Evolutionary conservation across 2,329 filamentous ascomycete genomes (phyloP), one percentile per base, ranked within the genome.

Genomic region (Chaetomium sp.): DNA sequence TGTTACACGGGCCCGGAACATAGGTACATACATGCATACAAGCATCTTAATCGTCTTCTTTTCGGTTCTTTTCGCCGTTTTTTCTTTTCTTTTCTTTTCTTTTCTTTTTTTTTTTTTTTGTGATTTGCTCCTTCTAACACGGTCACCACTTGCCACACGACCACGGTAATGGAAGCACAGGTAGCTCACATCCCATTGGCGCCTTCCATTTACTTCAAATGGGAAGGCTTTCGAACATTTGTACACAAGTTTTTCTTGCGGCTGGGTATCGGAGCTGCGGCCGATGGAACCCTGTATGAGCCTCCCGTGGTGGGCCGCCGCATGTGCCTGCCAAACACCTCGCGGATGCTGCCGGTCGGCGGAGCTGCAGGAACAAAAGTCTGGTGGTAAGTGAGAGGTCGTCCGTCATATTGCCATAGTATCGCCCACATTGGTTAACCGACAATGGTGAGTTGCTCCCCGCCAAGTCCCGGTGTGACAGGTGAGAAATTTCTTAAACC

Each of bases 321-420:
- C 51, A 35, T 55, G 51, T 55, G 51, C 31, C 51, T 55, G 51
- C 31, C 51, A 47, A 35, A 45, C 29, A 62, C 23, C 35, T 47
- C n/a, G n/a, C 45, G n/a, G 29, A 42, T 38, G 31, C 8, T 54
- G 33, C 45, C 45, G 29, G n/a, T 23, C 16, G 42, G 27, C 33
- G 27, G 57, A 21, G 42, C 57, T 59, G 57, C 57, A 59, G 57
- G 57, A 59, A 59, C 42, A 25, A 10, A 9, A 21, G 16, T 42
- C 21, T 33, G n/a, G 23, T 57, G 55, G 51, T 33, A 33, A 33
- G 51, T 33, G 51, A 33, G 29, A 35, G 10, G 29, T 55, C 51
- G 33, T 33, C 23, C 21, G 19, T 47, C 45, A 23, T 47, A n/a
- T 42, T 42, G 4, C 16, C 38, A 42, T 42, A n/a, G 4, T 7